Percentiles rank a stretch among this genome's conserved stretches.
Evolutionary conservation across 345 rosid genomes (phyloP).

Genomic region (Nephelium lappaceum): DNA sequence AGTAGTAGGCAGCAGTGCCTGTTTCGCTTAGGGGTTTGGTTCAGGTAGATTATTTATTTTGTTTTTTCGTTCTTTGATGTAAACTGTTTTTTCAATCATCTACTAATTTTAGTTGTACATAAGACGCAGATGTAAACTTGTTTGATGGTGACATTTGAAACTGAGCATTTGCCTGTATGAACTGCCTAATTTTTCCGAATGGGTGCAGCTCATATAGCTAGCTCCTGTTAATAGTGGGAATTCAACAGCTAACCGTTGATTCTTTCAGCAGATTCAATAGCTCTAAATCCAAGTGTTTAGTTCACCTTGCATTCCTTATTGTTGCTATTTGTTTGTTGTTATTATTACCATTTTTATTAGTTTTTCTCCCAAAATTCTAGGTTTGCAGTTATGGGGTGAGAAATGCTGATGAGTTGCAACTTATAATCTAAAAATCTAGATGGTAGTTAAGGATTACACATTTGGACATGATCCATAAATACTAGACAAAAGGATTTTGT

Average conservation of each 20-base stretch:
- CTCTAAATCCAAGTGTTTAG: neutral
- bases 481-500: too few relatives aligned
- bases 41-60: neutral
- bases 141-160: neutral
- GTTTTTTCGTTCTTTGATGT: neutral
- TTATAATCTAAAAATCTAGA: too few relatives aligned
- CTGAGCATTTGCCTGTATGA: neutral
- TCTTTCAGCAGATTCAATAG: neutral
- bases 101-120: constrained; percentile 41
- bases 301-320: neutral
- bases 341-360: neutral
- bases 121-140: constrained; percentile 23
- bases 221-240: neutral
- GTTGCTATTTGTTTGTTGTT: neutral
- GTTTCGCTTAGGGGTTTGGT: neutral
- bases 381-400: neutral
- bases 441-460: too few relatives aligned
- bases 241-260: neutral
- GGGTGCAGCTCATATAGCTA: constrained; percentile 6
- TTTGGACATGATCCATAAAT: too few relatives aligned
- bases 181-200: constrained; percentile 1
- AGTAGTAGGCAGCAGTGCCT: neutral
- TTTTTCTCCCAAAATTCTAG: too few relatives aligned
- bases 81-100: constrained; percentile 7
- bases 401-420: neutral